Conservation (phyloP, 768 basidiomycete species). For the Mycena rosella region DNA sequence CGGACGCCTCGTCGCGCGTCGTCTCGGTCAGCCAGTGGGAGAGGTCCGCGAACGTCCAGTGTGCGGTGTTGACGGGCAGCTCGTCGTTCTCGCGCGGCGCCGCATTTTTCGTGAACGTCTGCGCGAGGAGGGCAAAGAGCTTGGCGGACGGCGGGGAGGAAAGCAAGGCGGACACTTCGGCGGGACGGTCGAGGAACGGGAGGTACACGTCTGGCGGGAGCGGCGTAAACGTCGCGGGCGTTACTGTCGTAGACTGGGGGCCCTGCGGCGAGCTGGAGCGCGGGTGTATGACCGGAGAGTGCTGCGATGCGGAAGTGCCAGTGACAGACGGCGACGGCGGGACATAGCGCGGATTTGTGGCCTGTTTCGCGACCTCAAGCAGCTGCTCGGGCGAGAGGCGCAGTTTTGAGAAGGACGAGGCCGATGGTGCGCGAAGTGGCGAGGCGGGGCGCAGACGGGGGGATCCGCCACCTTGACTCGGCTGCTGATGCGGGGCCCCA, state of each 20-base stretch:
- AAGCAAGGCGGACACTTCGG: conserved; percentile 80
- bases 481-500: conserved; percentile 43
- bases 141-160: conserved; percentile 74
- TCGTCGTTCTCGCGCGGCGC: conserved; percentile 41
- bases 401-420: conserved; percentile 55
- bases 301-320: conserved; percentile 34
- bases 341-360: conserved; percentile 55
- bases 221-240: conserved; percentile 76
- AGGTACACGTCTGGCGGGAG: conserved; percentile 84
- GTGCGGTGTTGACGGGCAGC: conserved; percentile 66
- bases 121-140: conserved; percentile 78
- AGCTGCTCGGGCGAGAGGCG: conserved; percentile 80
- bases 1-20: conserved; percentile 72
- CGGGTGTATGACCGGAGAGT: conserved; percentile 39
- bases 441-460: conserved; percentile 64
- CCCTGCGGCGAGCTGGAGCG: conserved; percentile 32
- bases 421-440: conserved; percentile 54
- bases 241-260: conserved; percentile 32
- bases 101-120: conserved; percentile 66
- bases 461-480: conserved; percentile 51
- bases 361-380: conserved; percentile 76
- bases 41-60: conserved; percentile 82
- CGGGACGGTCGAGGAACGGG: conserved; percentile 87
- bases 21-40: conserved; percentile 74
- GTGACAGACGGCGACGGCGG: conserved; percentile 37